These are phyloP conservation scores for Colletotrichum camelliae DNA, from an alignment of 2,329 filamentous ascomycete genomes.

Conservation along the genomic window DNA sequence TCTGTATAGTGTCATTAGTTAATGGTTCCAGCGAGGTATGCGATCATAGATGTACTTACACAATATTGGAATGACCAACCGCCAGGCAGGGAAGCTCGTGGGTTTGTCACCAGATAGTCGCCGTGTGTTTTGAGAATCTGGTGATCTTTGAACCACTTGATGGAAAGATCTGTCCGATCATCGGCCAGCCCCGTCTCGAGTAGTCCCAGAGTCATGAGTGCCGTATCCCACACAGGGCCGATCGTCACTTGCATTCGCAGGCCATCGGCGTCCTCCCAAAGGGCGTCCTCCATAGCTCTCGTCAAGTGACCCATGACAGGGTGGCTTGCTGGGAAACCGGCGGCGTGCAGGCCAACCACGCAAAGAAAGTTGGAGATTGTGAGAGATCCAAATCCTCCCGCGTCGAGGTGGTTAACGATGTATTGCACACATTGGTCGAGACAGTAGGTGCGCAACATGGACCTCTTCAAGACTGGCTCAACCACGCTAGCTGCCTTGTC, in stretches of 20 bases:
- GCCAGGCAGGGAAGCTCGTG: background rate
- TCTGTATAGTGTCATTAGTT: background rate
- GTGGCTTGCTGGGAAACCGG: background rate
- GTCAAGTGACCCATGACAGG: background rate
- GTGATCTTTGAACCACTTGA: constrained; percentile 4
- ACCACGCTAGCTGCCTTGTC: background rate
- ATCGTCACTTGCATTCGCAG: constrained; percentile 1
- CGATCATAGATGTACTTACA: background rate
- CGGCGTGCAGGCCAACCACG: background rate
- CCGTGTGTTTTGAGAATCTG: constrained; percentile 1
- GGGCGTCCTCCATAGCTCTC: background rate
- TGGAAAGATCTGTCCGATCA: background rate
- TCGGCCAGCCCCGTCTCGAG: background rate
- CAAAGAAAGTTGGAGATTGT: background rate
- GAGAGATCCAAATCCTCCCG: background rate
- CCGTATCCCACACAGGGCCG: background rate
- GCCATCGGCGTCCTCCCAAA: background rate
- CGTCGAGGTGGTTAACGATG: background rate
- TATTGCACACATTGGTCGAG: background rate
- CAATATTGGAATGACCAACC: constrained; percentile 6
- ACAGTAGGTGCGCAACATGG: background rate
- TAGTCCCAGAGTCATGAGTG: background rate
- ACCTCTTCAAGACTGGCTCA: background rate
- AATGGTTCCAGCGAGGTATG: background rate
- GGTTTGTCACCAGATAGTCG: background rate